Evolutionary conservation across 257 asterid genomes (phyloP).

Genomic region (Solanum paucissectum): DNA sequence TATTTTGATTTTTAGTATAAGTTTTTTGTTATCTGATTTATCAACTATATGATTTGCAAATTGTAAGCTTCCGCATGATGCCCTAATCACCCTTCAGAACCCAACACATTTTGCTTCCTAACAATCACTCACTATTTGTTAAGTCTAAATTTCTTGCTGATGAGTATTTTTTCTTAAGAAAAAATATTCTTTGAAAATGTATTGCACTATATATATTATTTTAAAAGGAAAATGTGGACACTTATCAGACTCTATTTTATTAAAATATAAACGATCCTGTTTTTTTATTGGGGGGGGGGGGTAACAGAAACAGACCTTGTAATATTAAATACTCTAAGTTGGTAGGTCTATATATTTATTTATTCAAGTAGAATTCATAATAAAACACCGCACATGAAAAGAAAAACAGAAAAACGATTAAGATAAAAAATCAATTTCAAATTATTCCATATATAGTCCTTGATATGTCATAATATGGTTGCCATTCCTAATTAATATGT

Average conservation of each 20-base stretch:
- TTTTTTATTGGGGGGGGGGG: neutral
- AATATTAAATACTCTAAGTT: neutral
- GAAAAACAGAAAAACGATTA: neutral
- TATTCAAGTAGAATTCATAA: neutral
- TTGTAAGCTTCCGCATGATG: no score
- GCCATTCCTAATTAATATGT: neutral
- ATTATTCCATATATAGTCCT: neutral
- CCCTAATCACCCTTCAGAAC: no score
- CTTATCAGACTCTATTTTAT: neutral
- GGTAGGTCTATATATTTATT: neutral
- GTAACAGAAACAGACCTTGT: no score
- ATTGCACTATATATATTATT: neutral
- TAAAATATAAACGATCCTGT: neutral
- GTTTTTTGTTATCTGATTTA: no score
- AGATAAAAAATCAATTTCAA: neutral
- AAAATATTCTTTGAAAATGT: neutral
- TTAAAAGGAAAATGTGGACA: neutral
- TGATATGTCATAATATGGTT: neutral
- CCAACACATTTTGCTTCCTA: neutral
- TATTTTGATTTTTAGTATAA: no score
- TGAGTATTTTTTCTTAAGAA: neutral
- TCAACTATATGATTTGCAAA: no score
- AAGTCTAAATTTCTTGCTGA: neutral
- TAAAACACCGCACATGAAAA: neutral
- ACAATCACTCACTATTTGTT: neutral